Evolutionary conservation across 1,284 basidiomycete species (phyloP), one percentile per base, ranked within the genome.

Genomic region (Caloboletus firmus): DNA sequence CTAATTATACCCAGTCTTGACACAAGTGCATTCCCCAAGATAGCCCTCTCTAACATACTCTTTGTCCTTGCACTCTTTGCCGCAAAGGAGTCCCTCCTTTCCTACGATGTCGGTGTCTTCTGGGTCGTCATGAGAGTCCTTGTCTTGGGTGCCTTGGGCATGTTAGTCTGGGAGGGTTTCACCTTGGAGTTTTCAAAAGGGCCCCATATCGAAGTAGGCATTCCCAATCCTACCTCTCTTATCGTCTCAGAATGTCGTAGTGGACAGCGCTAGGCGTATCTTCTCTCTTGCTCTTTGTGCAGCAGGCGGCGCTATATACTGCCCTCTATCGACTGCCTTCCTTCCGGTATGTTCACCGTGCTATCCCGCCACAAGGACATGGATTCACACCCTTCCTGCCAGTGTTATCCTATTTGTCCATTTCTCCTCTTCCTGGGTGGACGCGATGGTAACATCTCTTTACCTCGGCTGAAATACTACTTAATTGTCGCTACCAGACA

Each of bases 121-220:
- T 89, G 87, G 89, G 74, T 87, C 20, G 74, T 85, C 30, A 84
- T 89, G 72, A 74, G 87, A 57, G 76, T 87, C 41, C 73, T 90
- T 49, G 85, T 84, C 5, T 82, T 82, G 60, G 84, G 81, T 32
- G 85, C 79, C 22, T 62, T 88, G 47, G 82, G 80, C 20, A 77
- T 81, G 42, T 57, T 87, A 32, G 68, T 80, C 15, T 83, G 85
- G 82, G 82, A 84, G 57, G 76, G 69, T 2, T 59, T 75, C 43
- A 81, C 79, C 0, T 79, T 80, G 5, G 76, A 83, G 62, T 62
- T 82, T 52, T 72, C 73, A 46, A 83, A 77, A 60, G 76, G 75
- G 59, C 77, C 76, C 54, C 72, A 74, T 31, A 77, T 87, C 34
- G 85, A 89, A 77, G 87, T 87, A 63, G 44, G 79, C 42, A 28